Conservation (phyloP, 768 basidiomycete genomes). For the Lentinula sp. region DNA sequence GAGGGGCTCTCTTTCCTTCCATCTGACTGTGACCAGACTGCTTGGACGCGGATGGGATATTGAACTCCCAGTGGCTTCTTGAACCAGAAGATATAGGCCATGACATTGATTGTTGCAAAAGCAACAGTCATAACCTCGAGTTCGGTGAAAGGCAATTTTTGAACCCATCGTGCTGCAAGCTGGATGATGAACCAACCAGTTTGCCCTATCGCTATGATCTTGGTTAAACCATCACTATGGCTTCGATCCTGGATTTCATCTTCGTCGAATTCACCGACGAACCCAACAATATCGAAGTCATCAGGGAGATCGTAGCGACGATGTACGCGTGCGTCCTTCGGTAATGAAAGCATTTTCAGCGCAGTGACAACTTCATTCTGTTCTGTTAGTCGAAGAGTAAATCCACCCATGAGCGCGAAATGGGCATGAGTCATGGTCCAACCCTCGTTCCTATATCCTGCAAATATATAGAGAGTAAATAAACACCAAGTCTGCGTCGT, state of each 20-base stretch:
- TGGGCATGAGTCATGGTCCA: slow-evolving; percentile 1
- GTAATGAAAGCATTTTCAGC: not conserved
- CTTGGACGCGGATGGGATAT: not conserved
- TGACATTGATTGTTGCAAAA: slow-evolving; percentile 15
- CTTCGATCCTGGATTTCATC: not conserved
- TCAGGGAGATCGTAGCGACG: not conserved
- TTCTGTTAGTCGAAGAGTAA: slow-evolving; percentile 4
- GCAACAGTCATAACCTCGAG: slow-evolving; percentile 13
- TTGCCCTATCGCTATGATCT: slow-evolving; percentile 6
- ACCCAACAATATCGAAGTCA: not conserved
- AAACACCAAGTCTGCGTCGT: not conserved
- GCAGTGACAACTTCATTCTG: not conserved
- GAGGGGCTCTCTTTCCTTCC: no score
- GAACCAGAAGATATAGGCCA: slow-evolving; percentile 27
- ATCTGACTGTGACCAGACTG: no score
- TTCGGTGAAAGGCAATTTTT: slow-evolving; percentile 7
- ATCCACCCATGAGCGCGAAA: slow-evolving; percentile 14
- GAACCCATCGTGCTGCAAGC: slow-evolving; percentile 5
- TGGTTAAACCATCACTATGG: slow-evolving; percentile 8
- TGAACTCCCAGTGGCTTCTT: slow-evolving; percentile 23
- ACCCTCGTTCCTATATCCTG: not conserved
- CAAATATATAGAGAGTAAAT: not conserved
- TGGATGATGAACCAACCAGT: slow-evolving; percentile 11
- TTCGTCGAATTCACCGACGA: not conserved
- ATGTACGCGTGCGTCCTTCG: not conserved